phyloP scores from a whole-genome alignment of 768 basidiomycete genomes.

The Pleurotus ostreatus region DNA sequence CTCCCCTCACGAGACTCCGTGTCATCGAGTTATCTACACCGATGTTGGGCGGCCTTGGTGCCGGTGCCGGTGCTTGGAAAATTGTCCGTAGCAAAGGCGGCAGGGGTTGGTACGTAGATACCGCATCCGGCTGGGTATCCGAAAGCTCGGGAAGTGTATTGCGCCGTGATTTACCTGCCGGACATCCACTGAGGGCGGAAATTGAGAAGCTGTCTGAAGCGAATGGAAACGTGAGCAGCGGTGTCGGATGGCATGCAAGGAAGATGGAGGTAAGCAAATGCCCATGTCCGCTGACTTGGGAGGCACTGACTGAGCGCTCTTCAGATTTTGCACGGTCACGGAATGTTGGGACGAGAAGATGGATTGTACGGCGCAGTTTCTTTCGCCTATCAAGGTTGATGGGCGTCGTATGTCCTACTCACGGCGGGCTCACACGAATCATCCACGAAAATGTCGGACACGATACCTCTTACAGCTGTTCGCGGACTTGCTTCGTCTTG shows the following conservation, averaged over 20 bases:
- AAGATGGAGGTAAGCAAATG: slow-evolving; percentile 90
- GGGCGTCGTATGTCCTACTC: no score
- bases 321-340: slow-evolving; percentile 78
- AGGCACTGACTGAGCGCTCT: background rate
- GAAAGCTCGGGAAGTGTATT: slow-evolving; percentile 39
- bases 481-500: no score
- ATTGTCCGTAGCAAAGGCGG: slow-evolving; percentile 91
- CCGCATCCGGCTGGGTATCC: slow-evolving; percentile 74
- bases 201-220: slow-evolving; percentile 71
- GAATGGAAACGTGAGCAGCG: slow-evolving; percentile 87
- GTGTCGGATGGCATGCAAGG: slow-evolving; percentile 91
- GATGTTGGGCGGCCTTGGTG: slow-evolving; percentile 68
- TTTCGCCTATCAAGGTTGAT: slow-evolving; percentile 81
- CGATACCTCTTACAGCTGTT: no score
- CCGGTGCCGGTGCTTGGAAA: slow-evolving; percentile 82
- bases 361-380: slow-evolving; percentile 93
- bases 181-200: slow-evolving; percentile 68
- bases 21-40: slow-evolving; percentile 81
- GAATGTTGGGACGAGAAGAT: slow-evolving; percentile 89
- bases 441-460: no score
- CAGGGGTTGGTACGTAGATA: slow-evolving; percentile 92
- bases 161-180: slow-evolving; percentile 50
- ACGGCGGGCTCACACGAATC: no score
- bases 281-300: background rate
- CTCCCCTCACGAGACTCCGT: slow-evolving; percentile 69